Evolutionary conservation across 2,329 filamentous ascomycete genomes (phyloP).

Genomic region (Rhynchosporium secalis): DNA sequence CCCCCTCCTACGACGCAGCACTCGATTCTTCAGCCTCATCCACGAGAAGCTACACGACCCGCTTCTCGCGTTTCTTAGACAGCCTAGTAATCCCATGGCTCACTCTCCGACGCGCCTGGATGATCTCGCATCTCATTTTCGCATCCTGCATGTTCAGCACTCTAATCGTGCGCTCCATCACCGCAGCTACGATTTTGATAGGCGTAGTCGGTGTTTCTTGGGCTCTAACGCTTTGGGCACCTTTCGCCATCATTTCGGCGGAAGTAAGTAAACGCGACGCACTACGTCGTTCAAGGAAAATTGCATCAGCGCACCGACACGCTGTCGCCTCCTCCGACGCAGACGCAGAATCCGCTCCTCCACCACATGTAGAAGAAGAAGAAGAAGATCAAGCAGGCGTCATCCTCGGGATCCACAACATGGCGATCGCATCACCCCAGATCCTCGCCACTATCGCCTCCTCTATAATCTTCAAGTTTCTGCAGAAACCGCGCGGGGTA

Average conservation of each 20-base stretch:
- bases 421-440: conserved; percentile 88
- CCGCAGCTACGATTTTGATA: conserved; percentile 73
- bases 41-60: conserved; percentile 35
- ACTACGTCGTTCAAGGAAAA: conserved; percentile 50
- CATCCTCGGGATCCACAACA: conserved; percentile 93
- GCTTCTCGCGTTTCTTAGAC: conserved; percentile 48
- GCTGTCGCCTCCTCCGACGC: conserved; percentile 13
- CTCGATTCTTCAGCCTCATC: conserved; percentile 37
- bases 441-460: conserved; percentile 86
- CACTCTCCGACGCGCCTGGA: conserved; percentile 86
- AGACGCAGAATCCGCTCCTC: conserved; percentile 14
- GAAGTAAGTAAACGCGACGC: conserved; percentile 85
- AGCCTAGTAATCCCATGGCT: conserved; percentile 75
- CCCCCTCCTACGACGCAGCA: conserved; percentile 67
- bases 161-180: conserved; percentile 71
- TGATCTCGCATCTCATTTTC: conserved; percentile 83
- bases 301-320: conserved; percentile 14
- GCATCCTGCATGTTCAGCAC: conserved; percentile 79
- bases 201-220: conserved; percentile 85
- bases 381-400: conserved; percentile 52
- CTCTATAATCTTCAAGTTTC: conserved; percentile 77
- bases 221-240: conserved; percentile 92
- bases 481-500: conserved; percentile 83
- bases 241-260: conserved; percentile 90
- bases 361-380: background rate